Percentiles rank a stretch among this genome's conserved stretches.
Conservation (phyloP, 352 stramenopile genomes). For the Globisporangium heterothallicum region DNA sequence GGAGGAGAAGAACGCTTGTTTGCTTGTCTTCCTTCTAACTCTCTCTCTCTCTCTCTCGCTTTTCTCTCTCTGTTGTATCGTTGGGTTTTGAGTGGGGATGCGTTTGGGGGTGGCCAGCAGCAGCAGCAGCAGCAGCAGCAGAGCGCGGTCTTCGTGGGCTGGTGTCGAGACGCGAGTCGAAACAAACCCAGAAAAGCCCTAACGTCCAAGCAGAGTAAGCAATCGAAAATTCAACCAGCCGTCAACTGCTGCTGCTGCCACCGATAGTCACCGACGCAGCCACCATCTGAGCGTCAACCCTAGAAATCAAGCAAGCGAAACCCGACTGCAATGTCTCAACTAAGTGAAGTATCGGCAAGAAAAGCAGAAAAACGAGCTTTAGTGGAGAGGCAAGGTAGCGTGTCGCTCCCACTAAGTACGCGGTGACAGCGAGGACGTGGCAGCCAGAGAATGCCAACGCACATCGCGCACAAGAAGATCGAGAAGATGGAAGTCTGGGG, state of each 20-base stretch:
- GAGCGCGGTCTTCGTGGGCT: background rate
- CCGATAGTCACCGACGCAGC: background rate
- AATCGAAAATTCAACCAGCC: constrained; percentile 16
- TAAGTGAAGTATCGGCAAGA: background rate
- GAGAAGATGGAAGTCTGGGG: background rate
- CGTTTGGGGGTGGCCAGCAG: no score
- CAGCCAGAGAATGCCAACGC: constrained; percentile 4
- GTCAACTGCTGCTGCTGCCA: constrained; percentile 3
- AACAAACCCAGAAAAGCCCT: background rate
- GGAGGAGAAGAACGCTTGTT: constrained; percentile 1
- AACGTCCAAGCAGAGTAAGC: background rate
- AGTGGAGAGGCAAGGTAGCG: background rate
- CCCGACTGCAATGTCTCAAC: background rate
- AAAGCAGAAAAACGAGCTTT: background rate
- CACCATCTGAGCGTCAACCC: background rate
- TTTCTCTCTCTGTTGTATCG: background rate
- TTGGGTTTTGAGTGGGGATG: constrained; percentile 6
- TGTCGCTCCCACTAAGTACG: constrained; percentile 5
- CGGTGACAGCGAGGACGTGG: constrained; percentile 18
- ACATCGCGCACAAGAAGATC: no score
- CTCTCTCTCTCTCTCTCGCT: background rate
- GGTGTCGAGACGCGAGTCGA: no score
- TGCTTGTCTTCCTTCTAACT: background rate
- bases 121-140: no score
- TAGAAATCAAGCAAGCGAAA: constrained; percentile 1